Evolutionary conservation across 306 rosid species (phyloP).

Genomic region (Echinosophora koreensis): DNA sequence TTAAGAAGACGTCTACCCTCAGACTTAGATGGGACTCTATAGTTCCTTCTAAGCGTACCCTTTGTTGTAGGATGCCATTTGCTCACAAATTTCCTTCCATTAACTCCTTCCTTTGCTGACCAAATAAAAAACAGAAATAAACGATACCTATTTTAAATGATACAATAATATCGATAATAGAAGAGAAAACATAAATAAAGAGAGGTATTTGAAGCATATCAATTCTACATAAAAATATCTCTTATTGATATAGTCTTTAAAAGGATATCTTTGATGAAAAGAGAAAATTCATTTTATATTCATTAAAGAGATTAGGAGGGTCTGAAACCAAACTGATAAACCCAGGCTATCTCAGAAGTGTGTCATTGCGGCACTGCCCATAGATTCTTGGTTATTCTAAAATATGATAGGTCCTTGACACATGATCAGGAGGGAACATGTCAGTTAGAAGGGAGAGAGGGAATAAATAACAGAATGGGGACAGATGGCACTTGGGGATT

Average conservation of each 20-base stretch:
- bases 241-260: no score
- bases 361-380: background rate
- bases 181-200: background rate
- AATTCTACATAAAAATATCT: background rate
- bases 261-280: no score
- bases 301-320: no score
- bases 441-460: no score
- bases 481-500: no score
- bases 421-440: no score
- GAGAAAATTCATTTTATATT: no score
- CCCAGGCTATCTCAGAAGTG: background rate
- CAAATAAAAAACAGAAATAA: constrained; percentile 38
- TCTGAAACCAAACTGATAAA: background rate
- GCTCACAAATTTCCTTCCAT: constrained; percentile 70
- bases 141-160: background rate
- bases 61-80: constrained; percentile 99
- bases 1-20: constrained; percentile 85
- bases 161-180: constrained; percentile 3
- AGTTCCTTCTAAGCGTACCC: constrained; percentile 94
- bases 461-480: no score
- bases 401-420: no score
- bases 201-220: background rate
- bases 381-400: background rate
- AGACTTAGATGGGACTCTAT: constrained; percentile 79
- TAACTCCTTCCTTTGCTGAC: constrained; percentile 50